A percentile compares a stretch with the other conserved stretches of the same genome.
Conservation (phyloP, 2,329 filamentous ascomycete genomes). For the Lecanicillium sp. region DNA sequence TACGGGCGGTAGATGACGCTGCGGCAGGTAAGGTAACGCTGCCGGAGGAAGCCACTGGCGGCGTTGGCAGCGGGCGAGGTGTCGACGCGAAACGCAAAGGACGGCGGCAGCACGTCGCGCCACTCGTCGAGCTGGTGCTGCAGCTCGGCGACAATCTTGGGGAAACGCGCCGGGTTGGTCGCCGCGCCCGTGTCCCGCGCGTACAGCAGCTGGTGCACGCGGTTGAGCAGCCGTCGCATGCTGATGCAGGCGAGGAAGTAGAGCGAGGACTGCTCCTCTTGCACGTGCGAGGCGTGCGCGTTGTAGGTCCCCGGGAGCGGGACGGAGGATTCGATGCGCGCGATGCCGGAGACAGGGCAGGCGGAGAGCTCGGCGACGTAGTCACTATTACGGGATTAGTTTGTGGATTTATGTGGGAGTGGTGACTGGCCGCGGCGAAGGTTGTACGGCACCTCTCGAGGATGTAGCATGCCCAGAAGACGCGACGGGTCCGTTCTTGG, state of each 20-base stretch:
- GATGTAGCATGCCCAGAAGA: constrained; percentile 49
- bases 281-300: constrained; percentile 29
- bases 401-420: background rate
- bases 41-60: constrained; percentile 39
- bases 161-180: constrained; percentile 36
- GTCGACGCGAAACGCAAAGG: constrained; percentile 32
- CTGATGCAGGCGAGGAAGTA: constrained; percentile 48
- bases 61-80: constrained; percentile 24
- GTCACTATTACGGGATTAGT: constrained; percentile 26
- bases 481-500: constrained; percentile 38
- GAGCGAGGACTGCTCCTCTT: constrained; percentile 39
- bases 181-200: constrained; percentile 35
- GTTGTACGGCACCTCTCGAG: constrained; percentile 45
- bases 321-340: constrained; percentile 42
- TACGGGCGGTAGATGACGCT: constrained; percentile 47
- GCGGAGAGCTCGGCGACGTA: constrained; percentile 44
- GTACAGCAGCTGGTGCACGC: constrained; percentile 42
- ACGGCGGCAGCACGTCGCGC: constrained; percentile 35
- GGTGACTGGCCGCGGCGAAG: background rate
- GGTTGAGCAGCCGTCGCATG: constrained; percentile 39
- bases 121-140: constrained; percentile 42
- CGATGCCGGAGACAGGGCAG: constrained; percentile 41
- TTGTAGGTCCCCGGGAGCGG: constrained; percentile 38
- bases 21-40: constrained; percentile 42
- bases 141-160: constrained; percentile 38